Conservation (phyloP, 768 basidiomycete genomes). For the Russula abietina region DNA sequence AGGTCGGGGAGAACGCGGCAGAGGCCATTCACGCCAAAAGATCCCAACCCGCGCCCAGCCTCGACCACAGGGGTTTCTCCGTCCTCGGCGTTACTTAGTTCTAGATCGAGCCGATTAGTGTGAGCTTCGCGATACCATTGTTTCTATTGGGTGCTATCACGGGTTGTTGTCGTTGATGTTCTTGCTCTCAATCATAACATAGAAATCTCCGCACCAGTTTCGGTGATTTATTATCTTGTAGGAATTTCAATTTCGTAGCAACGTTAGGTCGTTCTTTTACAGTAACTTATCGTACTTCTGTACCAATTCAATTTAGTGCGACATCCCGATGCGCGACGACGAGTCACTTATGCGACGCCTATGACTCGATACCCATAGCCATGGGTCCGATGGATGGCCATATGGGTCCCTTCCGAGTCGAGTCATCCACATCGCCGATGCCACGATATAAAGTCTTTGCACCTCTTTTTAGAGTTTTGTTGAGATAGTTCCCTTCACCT, state of each 20-base stretch:
- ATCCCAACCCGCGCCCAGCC: background rate
- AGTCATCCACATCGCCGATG: background rate
- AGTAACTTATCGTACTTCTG: background rate
- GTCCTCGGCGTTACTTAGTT: background rate
- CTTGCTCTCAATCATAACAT: no score
- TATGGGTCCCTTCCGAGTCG: background rate
- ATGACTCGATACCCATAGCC: no score
- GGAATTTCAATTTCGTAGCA: background rate
- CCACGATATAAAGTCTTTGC: background rate
- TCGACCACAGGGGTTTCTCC: background rate
- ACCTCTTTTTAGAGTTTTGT: constrained; percentile 1
- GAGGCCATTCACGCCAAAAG: constrained; percentile 7
- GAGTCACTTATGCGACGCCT: background rate
- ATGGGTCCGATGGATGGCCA: no score
- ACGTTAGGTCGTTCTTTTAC: no score
- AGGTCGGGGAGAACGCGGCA: constrained; percentile 3
- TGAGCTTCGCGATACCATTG: background rate
- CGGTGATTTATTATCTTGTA: background rate
- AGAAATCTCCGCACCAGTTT: background rate
- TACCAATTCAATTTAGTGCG: background rate
- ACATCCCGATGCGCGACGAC: background rate
- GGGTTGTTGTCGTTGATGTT: no score
- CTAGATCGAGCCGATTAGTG: background rate
- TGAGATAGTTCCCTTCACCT: background rate
- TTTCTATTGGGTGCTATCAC: background rate